A percentile compares a stretch with the other conserved stretches of the same genome.
phyloP scores from a whole-genome alignment of 306 rosid species.

The Crataegus laevigata region DNA sequence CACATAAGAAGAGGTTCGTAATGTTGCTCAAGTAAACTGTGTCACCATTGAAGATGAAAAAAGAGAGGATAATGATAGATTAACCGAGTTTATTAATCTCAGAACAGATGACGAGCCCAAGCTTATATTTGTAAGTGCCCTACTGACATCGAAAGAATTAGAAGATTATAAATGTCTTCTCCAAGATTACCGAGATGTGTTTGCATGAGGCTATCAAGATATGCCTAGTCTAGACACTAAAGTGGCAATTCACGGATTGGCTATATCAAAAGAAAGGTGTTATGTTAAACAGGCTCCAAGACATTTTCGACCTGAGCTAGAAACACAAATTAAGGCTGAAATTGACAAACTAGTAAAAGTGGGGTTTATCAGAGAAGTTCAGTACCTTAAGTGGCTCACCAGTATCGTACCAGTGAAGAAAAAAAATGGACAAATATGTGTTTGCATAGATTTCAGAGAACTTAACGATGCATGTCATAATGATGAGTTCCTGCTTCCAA shows the following conservation, averaged over 20 bases:
- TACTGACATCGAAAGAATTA: not conserved
- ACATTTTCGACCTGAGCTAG: not conserved
- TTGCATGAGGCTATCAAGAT: not conserved
- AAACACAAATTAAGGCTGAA: not conserved
- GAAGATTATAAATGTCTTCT: too few relatives aligned
- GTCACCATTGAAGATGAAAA: too few relatives aligned
- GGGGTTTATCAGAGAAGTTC: not conserved
- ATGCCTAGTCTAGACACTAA: not conserved
- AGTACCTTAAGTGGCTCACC: too few relatives aligned
- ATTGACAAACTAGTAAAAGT: too few relatives aligned
- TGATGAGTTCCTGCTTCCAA: rapidly evolving
- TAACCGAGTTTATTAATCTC: not conserved
- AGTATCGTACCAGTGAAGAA: too few relatives aligned
- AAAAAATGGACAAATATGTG: too few relatives aligned
- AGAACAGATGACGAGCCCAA: not conserved
- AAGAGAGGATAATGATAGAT: rapidly evolving
- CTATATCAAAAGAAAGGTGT: not conserved
- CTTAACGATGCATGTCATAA: too few relatives aligned
- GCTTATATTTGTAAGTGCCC: not conserved
- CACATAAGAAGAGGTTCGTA: too few relatives aligned
- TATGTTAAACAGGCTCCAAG: not conserved
- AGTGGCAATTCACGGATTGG: not conserved
- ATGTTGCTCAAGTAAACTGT: not conserved
- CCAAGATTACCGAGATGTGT: not conserved
- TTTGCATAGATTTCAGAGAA: too few relatives aligned